Evolutionary conservation across 148 eudicot species (phyloP), one percentile per base, ranked within the genome.

Genomic region (Vaccinium darrowii): DNA sequence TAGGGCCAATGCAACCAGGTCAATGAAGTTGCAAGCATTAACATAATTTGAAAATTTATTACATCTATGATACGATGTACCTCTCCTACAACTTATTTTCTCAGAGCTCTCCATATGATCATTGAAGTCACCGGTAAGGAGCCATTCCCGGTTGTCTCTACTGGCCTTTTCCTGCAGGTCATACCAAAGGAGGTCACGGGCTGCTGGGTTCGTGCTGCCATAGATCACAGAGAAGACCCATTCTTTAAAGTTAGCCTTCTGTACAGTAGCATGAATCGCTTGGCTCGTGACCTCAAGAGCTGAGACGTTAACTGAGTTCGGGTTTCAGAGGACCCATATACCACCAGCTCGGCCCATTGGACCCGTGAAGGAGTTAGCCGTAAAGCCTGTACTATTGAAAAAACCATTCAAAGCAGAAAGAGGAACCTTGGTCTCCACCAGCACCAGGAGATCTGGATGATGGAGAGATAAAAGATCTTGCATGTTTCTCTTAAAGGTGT

Each of bases 101-200:
- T 74, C 50, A 0, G 2, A 43, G 47, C 16, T 0, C 3, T 13
- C 0, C 18, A 9, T 1, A 3, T 13, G 1, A 0, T 39, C 77
- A 74, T 74, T 39, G 0, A 74, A 1, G 2, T 30, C 21, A 1
- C 43, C 51, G 0, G 19, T 9, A 2, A 74, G 2, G 0, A 74
- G 8, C 77, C 50, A 36, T 0, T 19, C 21, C 1, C 7, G 8
- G 33, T 8, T 65, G 0, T 1, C 0, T 0, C 1, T 23, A 0
- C 3, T 8, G 3, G 72, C 72, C 6, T 23, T n/a, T 2, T 36
- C 36, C 1, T 10, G 2, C 3, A 74, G 21, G 1, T 74, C 43
- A 3, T 74, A 49, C 77, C 77, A 74, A 12, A 74, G 50, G 0
- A 2, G 2, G 36, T 25, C 77, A 0, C 50, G 14, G 1, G 12